Evolutionary conservation across 441 rosid species (phyloP).

Genomic region (Corymbia calophylla): DNA sequence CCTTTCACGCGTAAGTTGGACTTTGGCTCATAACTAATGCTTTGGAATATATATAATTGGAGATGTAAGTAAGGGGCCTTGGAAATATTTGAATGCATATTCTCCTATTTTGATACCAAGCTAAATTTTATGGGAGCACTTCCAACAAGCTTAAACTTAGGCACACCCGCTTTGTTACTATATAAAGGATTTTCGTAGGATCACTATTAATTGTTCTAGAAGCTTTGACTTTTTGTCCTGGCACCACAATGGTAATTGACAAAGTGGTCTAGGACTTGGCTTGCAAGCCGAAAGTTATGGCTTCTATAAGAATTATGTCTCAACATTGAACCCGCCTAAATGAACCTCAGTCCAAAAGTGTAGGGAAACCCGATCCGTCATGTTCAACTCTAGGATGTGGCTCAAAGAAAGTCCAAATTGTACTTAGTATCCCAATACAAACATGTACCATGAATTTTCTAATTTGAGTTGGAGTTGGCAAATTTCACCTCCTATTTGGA

Average conservation of each 20-base stretch:
- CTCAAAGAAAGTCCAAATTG: not conserved
- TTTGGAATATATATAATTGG: not conserved
- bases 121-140: not conserved
- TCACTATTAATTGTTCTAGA: not conserved
- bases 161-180: not conserved
- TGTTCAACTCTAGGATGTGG: not conserved
- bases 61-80: not conserved
- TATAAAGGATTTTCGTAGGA: accelerated
- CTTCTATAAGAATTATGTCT: not conserved
- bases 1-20: not conserved
- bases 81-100: not conserved
- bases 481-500: not conserved
- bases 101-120: not conserved
- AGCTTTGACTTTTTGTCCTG: not conserved
- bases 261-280: not conserved
- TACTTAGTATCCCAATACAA: not conserved
- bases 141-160: not conserved
- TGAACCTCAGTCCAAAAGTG: not conserved
- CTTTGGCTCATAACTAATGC: not conserved
- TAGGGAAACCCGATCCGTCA: not conserved
- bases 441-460: not conserved
- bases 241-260: not conserved
- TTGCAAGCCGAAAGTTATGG: not conserved
- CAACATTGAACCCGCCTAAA: not conserved
- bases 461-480: not conserved